A percentile compares a stretch with the other conserved stretches of the same genome.
Conservation (phyloP, 2,329 filamentous ascomycete species). For the Calonectria ilicicola region DNA sequence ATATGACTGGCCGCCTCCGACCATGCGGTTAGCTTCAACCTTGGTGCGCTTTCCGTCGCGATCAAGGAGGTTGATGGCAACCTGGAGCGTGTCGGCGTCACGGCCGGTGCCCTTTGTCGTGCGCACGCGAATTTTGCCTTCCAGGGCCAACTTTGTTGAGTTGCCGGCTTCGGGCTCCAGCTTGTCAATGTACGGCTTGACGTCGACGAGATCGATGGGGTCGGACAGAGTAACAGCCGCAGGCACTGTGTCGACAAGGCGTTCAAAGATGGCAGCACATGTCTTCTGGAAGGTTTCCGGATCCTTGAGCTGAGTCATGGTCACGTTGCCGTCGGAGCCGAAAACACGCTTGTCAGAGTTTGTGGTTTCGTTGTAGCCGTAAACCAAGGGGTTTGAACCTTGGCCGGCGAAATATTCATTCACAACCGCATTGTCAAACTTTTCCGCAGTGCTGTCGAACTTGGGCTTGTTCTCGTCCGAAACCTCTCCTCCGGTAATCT, state of each 20-base stretch:
- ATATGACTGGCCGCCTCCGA: conserved; percentile 6
- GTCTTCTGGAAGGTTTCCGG: conserved; percentile 2
- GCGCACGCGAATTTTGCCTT: conserved; percentile 13
- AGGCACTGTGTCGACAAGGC: conserved; percentile 11
- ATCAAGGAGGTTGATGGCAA: not conserved
- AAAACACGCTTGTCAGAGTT: conserved; percentile 8
- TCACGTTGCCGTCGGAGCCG: not conserved
- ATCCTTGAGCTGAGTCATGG: conserved; percentile 1
- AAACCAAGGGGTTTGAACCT: not conserved
- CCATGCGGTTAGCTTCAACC: conserved; percentile 5
- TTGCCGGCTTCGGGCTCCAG: not conserved
- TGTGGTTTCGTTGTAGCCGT: not conserved
- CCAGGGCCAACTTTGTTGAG: not conserved
- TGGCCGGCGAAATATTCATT: not conserved
- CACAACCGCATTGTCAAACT: not conserved
- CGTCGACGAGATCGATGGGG: conserved; percentile 9
- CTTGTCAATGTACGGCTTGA: conserved; percentile 17
- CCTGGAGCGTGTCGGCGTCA: conserved; percentile 5
- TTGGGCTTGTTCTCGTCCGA: conserved; percentile 9
- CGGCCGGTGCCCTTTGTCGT: not conserved
- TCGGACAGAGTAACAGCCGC: not conserved
- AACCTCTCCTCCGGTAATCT: conserved; percentile 8
- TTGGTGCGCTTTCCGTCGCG: not conserved
- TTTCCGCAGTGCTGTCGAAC: not conserved
- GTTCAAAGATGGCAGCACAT: conserved; percentile 8